Percentiles rank a stretch among this genome's conserved stretches.
Conservation (phyloP, 257 asterid species). For the Marsdenia floribunda region DNA sequence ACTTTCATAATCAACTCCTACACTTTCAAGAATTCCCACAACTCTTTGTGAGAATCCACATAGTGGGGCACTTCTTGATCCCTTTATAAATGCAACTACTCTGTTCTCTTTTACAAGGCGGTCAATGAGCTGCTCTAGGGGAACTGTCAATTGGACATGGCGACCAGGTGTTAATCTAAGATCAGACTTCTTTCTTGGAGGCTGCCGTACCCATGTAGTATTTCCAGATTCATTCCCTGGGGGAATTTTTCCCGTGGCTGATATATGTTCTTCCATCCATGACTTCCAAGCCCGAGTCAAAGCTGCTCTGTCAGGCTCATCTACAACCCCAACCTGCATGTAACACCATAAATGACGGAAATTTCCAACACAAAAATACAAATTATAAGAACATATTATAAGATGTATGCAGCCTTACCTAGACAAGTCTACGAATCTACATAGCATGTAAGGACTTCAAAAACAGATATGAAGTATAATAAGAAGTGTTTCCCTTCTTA, state of each 20-base stretch:
- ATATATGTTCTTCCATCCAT: conserved; percentile 95
- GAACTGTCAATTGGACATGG: conserved; percentile 65
- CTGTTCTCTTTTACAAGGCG: conserved; percentile 76
- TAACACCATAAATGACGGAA: neutral
- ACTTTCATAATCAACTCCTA: conserved; percentile 81
- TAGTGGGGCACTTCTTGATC: conserved; percentile 72
- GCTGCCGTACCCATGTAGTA: conserved; percentile 67
- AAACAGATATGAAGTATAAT: neutral
- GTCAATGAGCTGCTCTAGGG: conserved; percentile 72
- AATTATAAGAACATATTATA: neutral
- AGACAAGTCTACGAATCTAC: neutral
- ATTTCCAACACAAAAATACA: neutral
- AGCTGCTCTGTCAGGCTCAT: conserved; percentile 58
- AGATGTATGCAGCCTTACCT: neutral
- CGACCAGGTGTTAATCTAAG: conserved; percentile 89
- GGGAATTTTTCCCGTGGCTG: conserved; percentile 75
- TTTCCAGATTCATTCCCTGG: conserved; percentile 88
- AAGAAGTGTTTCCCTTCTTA: neutral
- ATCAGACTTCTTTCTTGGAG: conserved; percentile 72
- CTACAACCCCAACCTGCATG: conserved; percentile 64
- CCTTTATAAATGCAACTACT: conserved; percentile 92
- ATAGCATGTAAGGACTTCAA: neutral
- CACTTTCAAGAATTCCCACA: conserved; percentile 66
- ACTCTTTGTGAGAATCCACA: conserved; percentile 85
- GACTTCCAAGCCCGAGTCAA: conserved; percentile 83